Evolutionary conservation across 164 flowering plant genomes (phyloP).

Genomic region (Liriodendron chinense): DNA sequence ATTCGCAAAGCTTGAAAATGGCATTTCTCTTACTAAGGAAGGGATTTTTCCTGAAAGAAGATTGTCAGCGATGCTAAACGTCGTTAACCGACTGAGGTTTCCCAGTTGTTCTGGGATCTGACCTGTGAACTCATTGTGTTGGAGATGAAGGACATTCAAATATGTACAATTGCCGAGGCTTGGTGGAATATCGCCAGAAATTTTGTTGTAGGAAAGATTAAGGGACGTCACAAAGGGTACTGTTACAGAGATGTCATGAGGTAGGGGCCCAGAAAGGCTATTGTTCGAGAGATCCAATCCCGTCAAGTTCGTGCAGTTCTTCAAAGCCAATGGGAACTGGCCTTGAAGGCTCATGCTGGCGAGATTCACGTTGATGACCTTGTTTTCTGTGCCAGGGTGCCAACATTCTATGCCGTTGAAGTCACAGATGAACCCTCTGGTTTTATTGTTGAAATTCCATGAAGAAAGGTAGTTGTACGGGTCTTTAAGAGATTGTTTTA

Average conservation of each 20-base stretch:
- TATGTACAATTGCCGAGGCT: slow-evolving; percentile 40
- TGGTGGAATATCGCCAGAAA: slow-evolving; percentile 56
- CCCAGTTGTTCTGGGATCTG: slow-evolving; percentile 50
- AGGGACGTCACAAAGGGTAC: slow-evolving; percentile 36
- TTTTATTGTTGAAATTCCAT: slow-evolving; percentile 51
- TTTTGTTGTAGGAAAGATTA: slow-evolving; percentile 63
- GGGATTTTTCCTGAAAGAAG: slow-evolving; percentile 58
- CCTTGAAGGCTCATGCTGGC: slow-evolving; percentile 65
- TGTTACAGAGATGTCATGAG: slow-evolving; percentile 33
- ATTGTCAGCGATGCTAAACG: slow-evolving; percentile 55
- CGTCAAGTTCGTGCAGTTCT: slow-evolving; percentile 54
- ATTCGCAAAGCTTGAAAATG: slow-evolving; percentile 36
- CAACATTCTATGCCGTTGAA: slow-evolving; percentile 73
- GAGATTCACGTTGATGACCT: slow-evolving; percentile 52
- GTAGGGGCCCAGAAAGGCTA: slow-evolving; percentile 49
- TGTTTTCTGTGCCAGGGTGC: slow-evolving; percentile 62
- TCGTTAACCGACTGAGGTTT: slow-evolving; percentile 40
- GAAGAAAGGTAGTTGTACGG: slow-evolving; percentile 37
- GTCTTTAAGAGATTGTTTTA: slow-evolving; percentile 47
- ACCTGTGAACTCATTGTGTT: slow-evolving; percentile 52
- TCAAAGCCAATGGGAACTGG: slow-evolving; percentile 54
- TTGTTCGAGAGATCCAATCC: slow-evolving; percentile 72
- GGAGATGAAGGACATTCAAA: slow-evolving; percentile 49
- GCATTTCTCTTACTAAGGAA: background rate
- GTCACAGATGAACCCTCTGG: slow-evolving; percentile 63